A percentile compares a stretch with the other conserved stretches of the same genome.
Evolutionary conservation across 805 yeast genomes (phyloP).

Genomic region (Ogataea siamensis): DNA sequence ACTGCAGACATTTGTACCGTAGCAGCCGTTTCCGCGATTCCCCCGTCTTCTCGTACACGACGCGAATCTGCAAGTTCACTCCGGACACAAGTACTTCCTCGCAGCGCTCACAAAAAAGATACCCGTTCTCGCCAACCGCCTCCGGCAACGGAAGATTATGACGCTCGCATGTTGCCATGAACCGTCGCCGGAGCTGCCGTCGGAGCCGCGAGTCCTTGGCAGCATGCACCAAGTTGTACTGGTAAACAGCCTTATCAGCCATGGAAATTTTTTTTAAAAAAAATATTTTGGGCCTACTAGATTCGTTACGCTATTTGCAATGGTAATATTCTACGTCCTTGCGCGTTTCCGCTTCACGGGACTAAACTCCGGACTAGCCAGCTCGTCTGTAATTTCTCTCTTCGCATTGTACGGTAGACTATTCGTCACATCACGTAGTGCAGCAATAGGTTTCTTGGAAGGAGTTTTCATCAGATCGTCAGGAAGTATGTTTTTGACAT

Average conservation of each 20-base stretch:
- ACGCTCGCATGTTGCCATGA: slow-evolving; percentile 13
- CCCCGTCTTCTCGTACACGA: slow-evolving; percentile 6
- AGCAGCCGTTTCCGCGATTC: slow-evolving; percentile 12
- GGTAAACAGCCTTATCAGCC: slow-evolving; percentile 16
- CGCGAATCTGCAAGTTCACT: slow-evolving; percentile 17
- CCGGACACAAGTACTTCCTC: slow-evolving; percentile 23
- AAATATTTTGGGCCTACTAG: neutral
- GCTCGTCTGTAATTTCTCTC: neutral
- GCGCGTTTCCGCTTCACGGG: slow-evolving; percentile 8
- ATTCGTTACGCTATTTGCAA: neutral
- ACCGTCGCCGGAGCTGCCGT: slow-evolving; percentile 18
- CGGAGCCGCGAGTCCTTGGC: slow-evolving; percentile 14
- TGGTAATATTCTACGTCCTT: neutral
- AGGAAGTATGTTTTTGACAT: slow-evolving; percentile 4
- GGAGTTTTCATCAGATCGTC: neutral
- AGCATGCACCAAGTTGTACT: slow-evolving; percentile 22
- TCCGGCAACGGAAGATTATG: slow-evolving; percentile 21
- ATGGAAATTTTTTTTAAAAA: slow-evolving; percentile 3
- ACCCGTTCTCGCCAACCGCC: slow-evolving; percentile 13
- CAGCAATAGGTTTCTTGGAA: neutral
- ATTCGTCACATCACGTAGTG: slow-evolving; percentile 7
- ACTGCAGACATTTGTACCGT: slow-evolving; percentile 23
- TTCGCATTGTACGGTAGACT: no score
- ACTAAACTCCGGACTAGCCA: slow-evolving; percentile 12
- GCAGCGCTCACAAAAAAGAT: slow-evolving; percentile 21